Percentiles rank a stretch among this genome's conserved stretches.
phyloP scores from a whole-genome alignment of 2,329 filamentous ascomycete species.

The Fusarium sp. region DNA sequence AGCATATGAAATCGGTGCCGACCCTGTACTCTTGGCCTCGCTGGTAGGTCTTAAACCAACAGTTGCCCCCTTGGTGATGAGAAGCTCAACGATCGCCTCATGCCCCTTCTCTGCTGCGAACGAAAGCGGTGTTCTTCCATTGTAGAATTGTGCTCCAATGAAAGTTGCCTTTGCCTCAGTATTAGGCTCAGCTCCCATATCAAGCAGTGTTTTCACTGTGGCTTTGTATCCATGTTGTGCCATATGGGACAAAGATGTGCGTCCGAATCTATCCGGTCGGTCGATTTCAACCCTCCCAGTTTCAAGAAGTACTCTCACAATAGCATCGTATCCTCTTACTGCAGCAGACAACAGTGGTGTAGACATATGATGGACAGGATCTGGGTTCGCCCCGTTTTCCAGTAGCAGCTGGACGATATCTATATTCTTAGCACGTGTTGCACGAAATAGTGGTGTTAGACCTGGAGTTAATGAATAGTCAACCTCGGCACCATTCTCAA shows the following conservation, averaged over 20 bases:
- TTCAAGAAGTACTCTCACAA: neutral
- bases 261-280: neutral
- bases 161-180: neutral
- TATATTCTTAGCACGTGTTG: fast-evolving
- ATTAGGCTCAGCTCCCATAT: neutral
- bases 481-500: neutral
- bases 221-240: neutral
- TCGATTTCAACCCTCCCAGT: neutral
- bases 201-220: neutral
- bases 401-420: neutral
- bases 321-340: fast-evolving
- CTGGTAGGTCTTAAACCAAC: fast-evolving
- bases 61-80: neutral
- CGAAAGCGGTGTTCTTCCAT: neutral
- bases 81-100: fast-evolving
- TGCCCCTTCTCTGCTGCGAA: neutral
- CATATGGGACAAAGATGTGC: neutral
- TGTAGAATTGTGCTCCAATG: neutral
- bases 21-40: fast-evolving
- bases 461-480: fast-evolving
- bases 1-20: fast-evolving
- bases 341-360: neutral
- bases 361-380: neutral
- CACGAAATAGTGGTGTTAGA: fast-evolving
- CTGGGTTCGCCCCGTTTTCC: fast-evolving